These are phyloP conservation scores for Fusarium nelsonii DNA, from an alignment of 2,329 filamentous ascomycete species.

Conservation along the genomic window DNA sequence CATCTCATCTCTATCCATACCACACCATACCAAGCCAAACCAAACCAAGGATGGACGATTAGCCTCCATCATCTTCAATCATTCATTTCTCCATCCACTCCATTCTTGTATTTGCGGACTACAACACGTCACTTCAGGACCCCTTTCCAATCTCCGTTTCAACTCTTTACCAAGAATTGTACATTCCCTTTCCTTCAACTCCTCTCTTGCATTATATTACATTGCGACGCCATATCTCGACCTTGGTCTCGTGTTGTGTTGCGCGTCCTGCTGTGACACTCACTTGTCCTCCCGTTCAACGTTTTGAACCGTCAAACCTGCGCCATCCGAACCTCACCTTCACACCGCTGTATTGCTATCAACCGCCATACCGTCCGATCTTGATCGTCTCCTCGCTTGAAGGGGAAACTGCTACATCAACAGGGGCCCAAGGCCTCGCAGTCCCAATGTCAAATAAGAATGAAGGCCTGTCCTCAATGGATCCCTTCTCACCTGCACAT, in stretches of 20 bases:
- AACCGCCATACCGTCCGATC: slow-evolving; percentile 1
- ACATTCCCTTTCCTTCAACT: neutral
- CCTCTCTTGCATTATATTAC: neutral
- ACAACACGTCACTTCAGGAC: neutral
- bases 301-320: slow-evolving; percentile 7
- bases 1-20: slow-evolving; percentile 13
- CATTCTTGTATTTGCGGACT: slow-evolving; percentile 18
- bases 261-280: slow-evolving; percentile 36
- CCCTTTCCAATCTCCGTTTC: neutral
- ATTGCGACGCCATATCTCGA: slow-evolving; percentile 15
- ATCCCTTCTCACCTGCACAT: slow-evolving; percentile 63
- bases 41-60: slow-evolving; percentile 8
- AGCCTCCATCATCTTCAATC: slow-evolving; percentile 25
- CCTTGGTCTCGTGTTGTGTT: slow-evolving; percentile 15
- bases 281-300: slow-evolving; percentile 13
- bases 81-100: slow-evolving; percentile 10
- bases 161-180: neutral
- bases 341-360: slow-evolving; percentile 7
- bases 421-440: slow-evolving; percentile 42
- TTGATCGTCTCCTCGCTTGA: slow-evolving; percentile 3
- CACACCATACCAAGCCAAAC: neutral
- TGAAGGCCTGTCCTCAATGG: slow-evolving; percentile 54
- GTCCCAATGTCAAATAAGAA: slow-evolving; percentile 48
- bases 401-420: slow-evolving; percentile 21
- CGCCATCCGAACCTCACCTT: slow-evolving; percentile 5